Evolutionary conservation across 495 filamentous ascomycete genomes (phyloP), one percentile per base, ranked within the genome.

Genomic region (Aspergillus carlsbadensis): DNA sequence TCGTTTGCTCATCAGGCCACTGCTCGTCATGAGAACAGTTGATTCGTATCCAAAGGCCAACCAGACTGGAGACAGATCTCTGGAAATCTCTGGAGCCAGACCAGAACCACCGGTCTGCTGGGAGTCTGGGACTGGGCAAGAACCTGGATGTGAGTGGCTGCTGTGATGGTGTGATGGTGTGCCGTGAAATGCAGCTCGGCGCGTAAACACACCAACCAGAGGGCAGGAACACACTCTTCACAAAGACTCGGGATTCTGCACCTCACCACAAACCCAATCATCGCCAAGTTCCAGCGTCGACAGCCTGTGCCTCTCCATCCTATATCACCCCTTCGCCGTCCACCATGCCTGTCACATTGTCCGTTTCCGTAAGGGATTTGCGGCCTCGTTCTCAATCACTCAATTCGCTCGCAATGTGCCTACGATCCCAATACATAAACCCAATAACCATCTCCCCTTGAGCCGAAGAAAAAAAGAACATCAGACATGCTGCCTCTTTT

Each of bases 151-250:
- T 49, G 54, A 46, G 21, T 48, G 54, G 54, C 45, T 45, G 54
- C 14, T 24, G 20, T 8, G 44, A 2, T 15, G 7, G 48, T 63
- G 60, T 63, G 60, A 63, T 44, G 55, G 56, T 34, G 56, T 44
- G 51, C 31, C 46, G 48, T 42, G 52, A 21, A n/a, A 24, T 59
- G 57, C 57, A 64, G 50, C 26, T 35, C 47, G 64, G 72, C 72
- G 72, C 70, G 46, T 75, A 75, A 37, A 60, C 60, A 33, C 40
- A 63, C 71, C 70, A 74, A 73, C 67, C 52, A 67, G 62, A 64
- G 57, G 53, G 36, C 49, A 15, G 43, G 5, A 46, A 37, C 39
- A 47, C 31, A 21, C 21, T 21, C 54, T 46, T 52, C 51, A 34
- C 41, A 10, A 51, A 15, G 5, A 18, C 42, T 29, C 14, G 47